Evolutionary conservation across 805 yeast species (phyloP).

Genomic region (Candida insectalens): DNA sequence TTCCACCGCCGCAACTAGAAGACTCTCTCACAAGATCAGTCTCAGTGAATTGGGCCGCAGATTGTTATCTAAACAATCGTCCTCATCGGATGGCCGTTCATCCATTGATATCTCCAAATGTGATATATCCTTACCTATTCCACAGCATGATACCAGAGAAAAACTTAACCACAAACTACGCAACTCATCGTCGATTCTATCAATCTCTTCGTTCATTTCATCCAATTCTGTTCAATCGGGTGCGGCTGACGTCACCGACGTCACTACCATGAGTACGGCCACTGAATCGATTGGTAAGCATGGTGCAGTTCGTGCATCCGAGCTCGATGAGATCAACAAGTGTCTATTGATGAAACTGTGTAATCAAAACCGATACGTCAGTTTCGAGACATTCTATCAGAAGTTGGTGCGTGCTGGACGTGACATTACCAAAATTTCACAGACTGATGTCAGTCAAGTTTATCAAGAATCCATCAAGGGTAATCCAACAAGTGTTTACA

Average conservation of each 20-base stretch:
- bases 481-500: slow-evolving; percentile 26
- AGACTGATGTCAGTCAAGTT: slow-evolving; percentile 39
- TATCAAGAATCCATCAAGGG: slow-evolving; percentile 19
- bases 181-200: slow-evolving; percentile 38
- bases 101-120: slow-evolving; percentile 11
- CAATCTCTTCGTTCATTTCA: slow-evolving; percentile 25
- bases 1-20: background rate
- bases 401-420: slow-evolving; percentile 11
- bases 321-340: slow-evolving; percentile 24
- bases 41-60: background rate
- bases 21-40: slow-evolving; percentile 1
- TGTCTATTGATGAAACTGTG: slow-evolving; percentile 27
- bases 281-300: no score
- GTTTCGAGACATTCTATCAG: slow-evolving; percentile 23
- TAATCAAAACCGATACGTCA: slow-evolving; percentile 20
- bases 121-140: slow-evolving; percentile 50
- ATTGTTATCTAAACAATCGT: slow-evolving; percentile 2
- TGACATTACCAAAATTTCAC: slow-evolving; percentile 30
- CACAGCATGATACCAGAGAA: slow-evolving; percentile 44
- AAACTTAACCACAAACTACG: slow-evolving; percentile 44
- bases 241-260: background rate
- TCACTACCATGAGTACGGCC: no score
- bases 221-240: slow-evolving; percentile 3
- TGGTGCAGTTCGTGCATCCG: slow-evolving; percentile 25
- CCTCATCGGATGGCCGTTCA: slow-evolving; percentile 17